Conservation (phyloP, 345 rosid genomes). For the Punica granatum region DNA sequence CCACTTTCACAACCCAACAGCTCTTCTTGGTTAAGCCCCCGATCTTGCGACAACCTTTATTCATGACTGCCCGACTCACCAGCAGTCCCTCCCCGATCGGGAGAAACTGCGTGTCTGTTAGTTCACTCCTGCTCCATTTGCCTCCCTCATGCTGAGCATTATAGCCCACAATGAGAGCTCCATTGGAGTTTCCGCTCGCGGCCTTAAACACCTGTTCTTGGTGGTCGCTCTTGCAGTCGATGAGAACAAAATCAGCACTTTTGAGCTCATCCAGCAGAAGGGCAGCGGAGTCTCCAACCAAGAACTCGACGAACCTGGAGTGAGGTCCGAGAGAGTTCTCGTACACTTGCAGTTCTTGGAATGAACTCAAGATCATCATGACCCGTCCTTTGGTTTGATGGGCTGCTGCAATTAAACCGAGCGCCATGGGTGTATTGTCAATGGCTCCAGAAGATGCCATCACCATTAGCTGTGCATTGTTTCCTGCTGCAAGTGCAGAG, state of each 20-base stretch:
- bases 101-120: slow-evolving; percentile 25
- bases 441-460: slow-evolving; percentile 13
- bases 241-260: slow-evolving; percentile 34
- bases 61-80: slow-evolving; percentile 16
- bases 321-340: slow-evolving; percentile 18
- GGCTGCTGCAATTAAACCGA: background rate
- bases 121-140: slow-evolving; percentile 6
- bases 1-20: slow-evolving; percentile 41
- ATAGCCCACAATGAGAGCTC: slow-evolving; percentile 34
- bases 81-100: slow-evolving; percentile 49
- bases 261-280: slow-evolving; percentile 18
- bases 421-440: background rate
- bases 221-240: slow-evolving; percentile 30
- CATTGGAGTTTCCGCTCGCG: slow-evolving; percentile 13
- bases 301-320: slow-evolving; percentile 19
- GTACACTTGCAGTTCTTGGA: slow-evolving; percentile 5
- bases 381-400: slow-evolving; percentile 39
- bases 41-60: background rate
- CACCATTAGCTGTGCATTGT: slow-evolving; percentile 45
- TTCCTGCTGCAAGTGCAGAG: slow-evolving; percentile 51
- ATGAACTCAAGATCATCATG: slow-evolving; percentile 19
- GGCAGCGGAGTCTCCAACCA: slow-evolving; percentile 26
- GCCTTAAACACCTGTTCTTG: slow-evolving; percentile 18
- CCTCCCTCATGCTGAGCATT: slow-evolving; percentile 31
- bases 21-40: slow-evolving; percentile 19